Evolutionary conservation across 306 rosid genomes (phyloP).

Genomic region (Sesbania bispinosa): DNA sequence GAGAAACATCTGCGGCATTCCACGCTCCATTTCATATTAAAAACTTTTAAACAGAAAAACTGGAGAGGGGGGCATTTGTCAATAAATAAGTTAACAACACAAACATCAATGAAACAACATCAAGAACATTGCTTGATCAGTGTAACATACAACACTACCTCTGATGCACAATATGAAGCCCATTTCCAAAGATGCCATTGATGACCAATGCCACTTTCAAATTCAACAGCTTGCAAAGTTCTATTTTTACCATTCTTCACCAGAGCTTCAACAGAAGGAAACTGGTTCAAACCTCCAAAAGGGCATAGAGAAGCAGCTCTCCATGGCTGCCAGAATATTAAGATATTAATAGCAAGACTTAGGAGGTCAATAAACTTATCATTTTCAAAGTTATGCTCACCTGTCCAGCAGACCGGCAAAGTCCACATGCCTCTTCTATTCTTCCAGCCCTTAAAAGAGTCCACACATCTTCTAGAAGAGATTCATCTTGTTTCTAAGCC

Average conservation of each 20-base stretch:
- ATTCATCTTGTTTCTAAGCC: conserved; percentile 89
- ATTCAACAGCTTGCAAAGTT: conserved; percentile 90
- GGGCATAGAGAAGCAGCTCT: conserved; percentile 90
- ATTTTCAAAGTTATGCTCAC: conserved; percentile 39
- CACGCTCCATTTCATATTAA: neutral
- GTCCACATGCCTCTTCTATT: conserved; percentile 85
- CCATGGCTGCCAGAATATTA: conserved; percentile 68
- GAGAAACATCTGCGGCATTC: conserved; percentile 21
- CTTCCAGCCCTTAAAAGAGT: conserved; percentile 95
- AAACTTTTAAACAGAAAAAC: neutral
- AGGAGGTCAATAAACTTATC: conserved; percentile 8
- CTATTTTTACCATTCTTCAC: conserved; percentile 76
- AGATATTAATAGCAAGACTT: conserved; percentile 26
- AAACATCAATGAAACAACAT: conserved; percentile 1
- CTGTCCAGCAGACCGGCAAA: conserved; percentile 97
- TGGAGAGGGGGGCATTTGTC: conserved; percentile 2
- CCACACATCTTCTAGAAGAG: conserved; percentile 97
- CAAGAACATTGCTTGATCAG: conserved; percentile 16
- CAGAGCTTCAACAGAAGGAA: conserved; percentile 85
- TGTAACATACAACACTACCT: conserved; percentile 51
- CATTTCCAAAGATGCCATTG: conserved; percentile 99
- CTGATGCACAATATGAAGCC: conserved; percentile 96
- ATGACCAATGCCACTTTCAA: conserved; percentile 92
- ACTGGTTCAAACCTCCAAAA: conserved; percentile 74
- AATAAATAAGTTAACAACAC: conserved; percentile 17